Percentiles rank a stretch among this genome's conserved stretches.
phyloP scores from a whole-genome alignment of 805 yeast genomes.

The Komagataella kurtzmanii region DNA sequence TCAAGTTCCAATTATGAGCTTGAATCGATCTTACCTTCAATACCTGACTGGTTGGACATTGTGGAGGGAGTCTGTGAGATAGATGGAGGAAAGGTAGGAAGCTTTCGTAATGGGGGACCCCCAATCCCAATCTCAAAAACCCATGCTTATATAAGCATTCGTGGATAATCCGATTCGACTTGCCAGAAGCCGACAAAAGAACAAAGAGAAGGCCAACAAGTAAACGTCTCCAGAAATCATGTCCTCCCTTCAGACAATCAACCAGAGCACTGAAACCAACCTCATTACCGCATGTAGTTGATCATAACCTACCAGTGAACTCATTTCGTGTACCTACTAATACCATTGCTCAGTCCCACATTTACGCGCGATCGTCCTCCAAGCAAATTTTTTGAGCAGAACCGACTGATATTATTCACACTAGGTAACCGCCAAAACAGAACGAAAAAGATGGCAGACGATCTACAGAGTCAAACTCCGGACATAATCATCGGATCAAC shows the following conservation, averaged over 20 bases:
- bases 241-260: too few relatives aligned
- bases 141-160: not conserved
- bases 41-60: conserved; percentile 64
- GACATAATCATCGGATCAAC: conserved; percentile 56
- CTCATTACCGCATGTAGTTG: too few relatives aligned
- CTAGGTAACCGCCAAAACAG: not conserved
- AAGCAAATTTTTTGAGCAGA: not conserved
- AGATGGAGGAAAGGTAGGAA: conserved; percentile 8
- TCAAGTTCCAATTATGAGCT: conserved; percentile 8
- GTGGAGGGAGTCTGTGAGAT: not conserved
- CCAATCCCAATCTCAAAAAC: too few relatives aligned
- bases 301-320: not conserved
- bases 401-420: not conserved
- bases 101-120: not conserved
- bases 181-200: not conserved
- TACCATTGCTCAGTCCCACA: not conserved
- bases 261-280: too few relatives aligned
- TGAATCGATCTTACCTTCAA: conserved; percentile 21
- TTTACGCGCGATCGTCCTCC: not conserved
- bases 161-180: not conserved
- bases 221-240: not conserved
- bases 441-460: conserved; percentile 45
- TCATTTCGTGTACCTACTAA: not conserved
- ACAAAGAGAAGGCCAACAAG: not conserved
- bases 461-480: conserved; percentile 76